Evolutionary conservation across 805 yeast genomes (phyloP), one percentile per base, ranked within the genome.

Genomic region (Clavispora vitiphila): DNA sequence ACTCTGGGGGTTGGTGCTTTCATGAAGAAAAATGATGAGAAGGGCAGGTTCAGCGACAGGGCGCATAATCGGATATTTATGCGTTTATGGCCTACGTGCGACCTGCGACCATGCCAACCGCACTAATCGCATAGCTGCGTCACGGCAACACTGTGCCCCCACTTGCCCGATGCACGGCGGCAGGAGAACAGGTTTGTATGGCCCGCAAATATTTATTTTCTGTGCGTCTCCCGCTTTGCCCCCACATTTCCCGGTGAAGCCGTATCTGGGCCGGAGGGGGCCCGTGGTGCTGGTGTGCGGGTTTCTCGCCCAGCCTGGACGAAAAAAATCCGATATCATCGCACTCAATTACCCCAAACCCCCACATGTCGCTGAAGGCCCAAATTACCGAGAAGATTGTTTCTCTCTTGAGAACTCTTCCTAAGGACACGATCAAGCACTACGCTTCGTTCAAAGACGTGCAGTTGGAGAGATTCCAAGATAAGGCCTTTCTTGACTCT

Each of bases 371-470:
- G 14, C 36, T 31, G 41, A 74, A 67, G 48, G 54, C 55, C 23
- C 80, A 76, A 48, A 67, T 78, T 27, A 79, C 81, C 3, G 77
- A 74, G 53, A 74, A 75, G 48, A 72, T 85, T 37, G 75, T 84
- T 23, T 67, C 70, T 25, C 63, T 80, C 10, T 61, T 85, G 37
- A 81, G 80, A 49, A 74, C 74, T 18, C 69, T 83, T 34, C 95
- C 95, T 12, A 71, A 76, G 44, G 93, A 85, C 51, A 74, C 81
- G 46, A 71, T 86, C 39, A 75, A 75, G 51, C 87, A 83, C 56
- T 71, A 80, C 46, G 79, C 85, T 0, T 81, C 87, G 5, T 83
- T 85, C 65, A 85, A 80, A 55, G 81, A 77, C 35, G 58, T 75
- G 0, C 93, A 85, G 60, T 64, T 83, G 29, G 56, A 60, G 54